Evolutionary conservation across 75 land plant genomes (phyloP).

Genomic region (Gnetum montanum): DNA sequence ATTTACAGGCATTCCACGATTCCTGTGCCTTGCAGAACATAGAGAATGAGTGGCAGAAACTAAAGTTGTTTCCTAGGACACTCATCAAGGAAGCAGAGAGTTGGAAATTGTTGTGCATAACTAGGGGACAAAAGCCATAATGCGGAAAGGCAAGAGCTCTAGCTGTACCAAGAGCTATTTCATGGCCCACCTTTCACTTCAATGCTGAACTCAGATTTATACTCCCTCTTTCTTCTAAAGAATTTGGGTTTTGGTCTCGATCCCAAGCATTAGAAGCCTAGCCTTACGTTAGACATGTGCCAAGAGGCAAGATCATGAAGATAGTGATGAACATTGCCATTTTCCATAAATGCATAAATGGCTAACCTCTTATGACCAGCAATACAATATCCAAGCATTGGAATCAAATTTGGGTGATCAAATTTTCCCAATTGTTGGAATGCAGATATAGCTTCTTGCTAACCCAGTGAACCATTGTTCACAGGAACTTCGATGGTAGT

Average conservation of each 20-base stretch:
- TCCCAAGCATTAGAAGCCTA: conserved; percentile 73
- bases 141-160: conserved; percentile 61
- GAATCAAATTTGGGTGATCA: conserved; percentile 77
- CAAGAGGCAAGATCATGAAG: conserved; percentile 70
- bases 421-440: conserved; percentile 53
- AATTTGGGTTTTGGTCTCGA: conserved; percentile 16
- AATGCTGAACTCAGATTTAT: too few species aligned
- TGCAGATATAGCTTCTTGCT: conserved; percentile 55
- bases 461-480: conserved; percentile 41
- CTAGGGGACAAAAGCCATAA: conserved; percentile 58
- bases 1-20: too few species aligned
- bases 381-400: conserved; percentile 74
- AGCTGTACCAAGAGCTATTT: conserved; percentile 48
- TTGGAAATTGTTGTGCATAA: conserved; percentile 56
- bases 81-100: too few species aligned
- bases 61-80: too few species aligned
- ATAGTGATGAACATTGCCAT: conserved; percentile 63
- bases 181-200: conserved; percentile 46
- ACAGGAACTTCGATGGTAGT: conserved; percentile 63
- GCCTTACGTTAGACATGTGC: conserved; percentile 38
- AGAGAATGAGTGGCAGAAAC: too few species aligned
- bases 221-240: conserved; percentile 28
- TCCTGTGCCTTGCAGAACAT: too few species aligned
- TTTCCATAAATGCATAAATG: conserved; percentile 76
- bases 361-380: conserved; percentile 73